Evolutionary conservation across 2,329 filamentous ascomycete genomes (phyloP), one percentile per base, ranked within the genome.

Genomic region (Aureobasidium sp.): DNA sequence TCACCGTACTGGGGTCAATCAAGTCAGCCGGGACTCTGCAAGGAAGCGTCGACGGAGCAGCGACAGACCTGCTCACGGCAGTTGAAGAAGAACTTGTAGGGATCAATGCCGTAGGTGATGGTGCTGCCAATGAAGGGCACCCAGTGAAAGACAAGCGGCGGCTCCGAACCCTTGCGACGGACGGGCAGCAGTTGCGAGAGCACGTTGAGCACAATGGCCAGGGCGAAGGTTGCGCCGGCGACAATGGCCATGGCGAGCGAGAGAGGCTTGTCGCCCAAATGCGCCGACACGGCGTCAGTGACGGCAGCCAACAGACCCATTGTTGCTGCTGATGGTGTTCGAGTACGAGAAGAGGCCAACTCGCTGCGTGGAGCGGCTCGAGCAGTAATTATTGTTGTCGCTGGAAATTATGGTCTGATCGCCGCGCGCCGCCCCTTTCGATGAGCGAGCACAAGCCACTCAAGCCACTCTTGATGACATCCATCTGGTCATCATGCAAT

Each of bases 41-140:
- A n/a, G 21, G 6, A 16, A 16, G 30, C n/a, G 17, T 27, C 11
- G 39, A 11, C 3, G 48, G 21, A n/a, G 17, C 4, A 6, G 8
- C 71, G 39, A 74, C 41, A 21, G 64, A 90, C 87, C 84, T 94
- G 94, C 63, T 79, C 77, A 62, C 83, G 79, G 71, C 83, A 79
- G 62, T 77, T 62, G 55, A 78, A 77, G 75, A 96, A 95, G 79
- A 96, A 97, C 48, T 76, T 77, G 65, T 88, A 90, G 14, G 91
- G 91, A 65, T 97, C 89, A 71, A 96, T 96, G 70, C 91, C 91
- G 73, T 97, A 98, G 39, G 82, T 87, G 63, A 97, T 77, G 56
- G 93, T 96, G 74, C 85, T 96, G 59, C 91, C 91, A 64, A 98
- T 78, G 61, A 95, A 72, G 64, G 81, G 80, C 27, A 84, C 70